phyloP scores from a whole-genome alignment of 768 basidiomycete genomes.

The Lactifluus subvellereus region DNA sequence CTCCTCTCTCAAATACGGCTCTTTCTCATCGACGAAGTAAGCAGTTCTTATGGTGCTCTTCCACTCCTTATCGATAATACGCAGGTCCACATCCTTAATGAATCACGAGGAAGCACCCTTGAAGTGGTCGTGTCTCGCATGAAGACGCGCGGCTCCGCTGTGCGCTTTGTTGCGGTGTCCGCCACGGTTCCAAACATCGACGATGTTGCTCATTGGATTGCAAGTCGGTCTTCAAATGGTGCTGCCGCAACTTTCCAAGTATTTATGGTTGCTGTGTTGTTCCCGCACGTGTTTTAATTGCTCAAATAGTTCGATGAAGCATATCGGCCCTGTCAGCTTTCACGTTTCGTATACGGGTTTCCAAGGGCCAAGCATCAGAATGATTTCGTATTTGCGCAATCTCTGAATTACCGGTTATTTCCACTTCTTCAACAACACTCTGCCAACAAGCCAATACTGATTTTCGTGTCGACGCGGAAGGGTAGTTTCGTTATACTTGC shows the following conservation, averaged over 20 bases:
- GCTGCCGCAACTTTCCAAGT: slow-evolving; percentile 71
- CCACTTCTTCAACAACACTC: slow-evolving; percentile 66
- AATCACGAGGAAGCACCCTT: slow-evolving; percentile 83
- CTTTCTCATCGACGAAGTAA: slow-evolving; percentile 88
- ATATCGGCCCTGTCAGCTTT: slow-evolving; percentile 80
- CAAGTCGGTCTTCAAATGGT: slow-evolving; percentile 35
- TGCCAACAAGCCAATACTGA: slow-evolving; percentile 73
- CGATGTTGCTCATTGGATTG: slow-evolving; percentile 89
- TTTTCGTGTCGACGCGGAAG: slow-evolving; percentile 88
- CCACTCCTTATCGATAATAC: not conserved
- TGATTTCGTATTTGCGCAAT: slow-evolving; percentile 69
- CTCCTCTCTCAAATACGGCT: slow-evolving; percentile 68
- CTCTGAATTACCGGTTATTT: slow-evolving; percentile 70
- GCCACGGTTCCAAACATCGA: slow-evolving; percentile 92
- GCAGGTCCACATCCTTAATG: slow-evolving; percentile 90
- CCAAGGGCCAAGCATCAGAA: slow-evolving; percentile 57
- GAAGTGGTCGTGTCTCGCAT: slow-evolving; percentile 95
- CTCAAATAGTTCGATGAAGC: slow-evolving; percentile 79
- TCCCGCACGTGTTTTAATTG: not conserved
- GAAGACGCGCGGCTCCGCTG: slow-evolving; percentile 62
- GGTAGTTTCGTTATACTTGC: slow-evolving; percentile 37
- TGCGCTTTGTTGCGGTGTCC: slow-evolving; percentile 85
- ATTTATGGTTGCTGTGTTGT: not conserved
- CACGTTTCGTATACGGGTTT: slow-evolving; percentile 66
- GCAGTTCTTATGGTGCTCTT: slow-evolving; percentile 11